Conservation (phyloP, 129 eudicot species). For the Scalesia atractyloides region DNA sequence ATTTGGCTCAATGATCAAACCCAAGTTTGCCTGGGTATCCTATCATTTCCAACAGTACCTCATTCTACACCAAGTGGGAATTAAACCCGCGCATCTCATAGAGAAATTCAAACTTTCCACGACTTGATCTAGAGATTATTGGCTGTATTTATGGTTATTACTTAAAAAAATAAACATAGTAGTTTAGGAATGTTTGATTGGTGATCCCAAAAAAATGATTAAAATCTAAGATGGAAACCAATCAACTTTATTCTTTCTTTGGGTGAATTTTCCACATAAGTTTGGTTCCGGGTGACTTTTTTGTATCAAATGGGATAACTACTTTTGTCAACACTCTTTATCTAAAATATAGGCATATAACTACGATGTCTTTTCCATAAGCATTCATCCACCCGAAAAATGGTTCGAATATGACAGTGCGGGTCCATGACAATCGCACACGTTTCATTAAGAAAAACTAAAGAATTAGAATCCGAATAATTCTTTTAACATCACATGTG, state of each 20-base stretch:
- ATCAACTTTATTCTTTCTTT: constrained; percentile 37
- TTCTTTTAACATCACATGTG: neutral
- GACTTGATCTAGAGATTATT: too few relatives aligned
- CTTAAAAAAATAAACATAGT: neutral
- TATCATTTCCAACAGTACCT: too few relatives aligned
- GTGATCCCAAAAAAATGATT: constrained; percentile 29
- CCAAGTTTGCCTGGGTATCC: too few relatives aligned
- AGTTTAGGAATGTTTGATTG: constrained; percentile 22
- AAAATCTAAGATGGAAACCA: constrained; percentile 25
- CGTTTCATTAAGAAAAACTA: constrained; percentile 21
- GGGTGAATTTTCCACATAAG: constrained; percentile 39
- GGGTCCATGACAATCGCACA: constrained; percentile 36
- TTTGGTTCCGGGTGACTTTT: constrained; percentile 39
- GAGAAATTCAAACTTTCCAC: too few relatives aligned
- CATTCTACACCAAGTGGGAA: too few relatives aligned
- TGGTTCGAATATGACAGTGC: constrained; percentile 23
- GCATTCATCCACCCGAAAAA: constrained; percentile 17
- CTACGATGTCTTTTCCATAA: constrained; percentile 24
- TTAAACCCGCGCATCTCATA: too few relatives aligned
- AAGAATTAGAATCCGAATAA: neutral
- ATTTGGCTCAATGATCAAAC: too few relatives aligned
- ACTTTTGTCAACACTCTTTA: constrained; percentile 39
- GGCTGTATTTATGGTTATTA: too few relatives aligned
- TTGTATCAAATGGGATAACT: constrained; percentile 36
- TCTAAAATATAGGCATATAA: constrained; percentile 20